Conservation (phyloP, 257 asterid genomes). For the Nicotiana tomentosiformis region DNA sequence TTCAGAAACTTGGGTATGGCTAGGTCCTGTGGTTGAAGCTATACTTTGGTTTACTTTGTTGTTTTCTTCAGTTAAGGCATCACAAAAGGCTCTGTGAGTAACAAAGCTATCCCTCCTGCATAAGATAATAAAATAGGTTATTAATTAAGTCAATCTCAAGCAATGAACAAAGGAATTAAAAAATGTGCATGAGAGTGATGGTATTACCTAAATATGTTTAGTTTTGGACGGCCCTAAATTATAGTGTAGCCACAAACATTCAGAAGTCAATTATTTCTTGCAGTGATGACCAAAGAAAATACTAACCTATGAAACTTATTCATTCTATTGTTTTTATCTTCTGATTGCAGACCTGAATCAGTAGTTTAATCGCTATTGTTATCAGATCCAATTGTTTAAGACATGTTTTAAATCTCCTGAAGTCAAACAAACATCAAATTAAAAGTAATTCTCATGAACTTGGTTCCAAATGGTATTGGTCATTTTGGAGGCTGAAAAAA, state of each 20-base stretch:
- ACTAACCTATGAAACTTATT: background rate
- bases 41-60: background rate
- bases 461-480: background rate
- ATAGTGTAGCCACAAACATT: background rate
- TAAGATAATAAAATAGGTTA: background rate
- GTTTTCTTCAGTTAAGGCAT: constrained; percentile 13
- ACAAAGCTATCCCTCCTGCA: constrained; percentile 16
- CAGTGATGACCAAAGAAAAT: background rate
- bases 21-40: background rate
- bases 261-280: background rate
- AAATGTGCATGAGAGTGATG: background rate
- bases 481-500: background rate
- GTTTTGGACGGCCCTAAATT: background rate
- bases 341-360: background rate
- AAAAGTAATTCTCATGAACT: background rate
- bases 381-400: background rate
- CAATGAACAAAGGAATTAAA: background rate
- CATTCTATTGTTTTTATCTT: too few relatives aligned
- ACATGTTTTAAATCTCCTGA: background rate
- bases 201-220: background rate
- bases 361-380: background rate
- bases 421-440: background rate
- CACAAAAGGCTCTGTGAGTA: constrained; percentile 17
- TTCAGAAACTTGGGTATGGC: background rate
- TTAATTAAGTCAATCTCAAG: background rate